A percentile compares a stretch with the other conserved stretches of the same genome.
These are phyloP conservation scores for Prillingera fragicola DNA, from an alignment of 1,284 basidiomycete species.

Conservation along the genomic window DNA sequence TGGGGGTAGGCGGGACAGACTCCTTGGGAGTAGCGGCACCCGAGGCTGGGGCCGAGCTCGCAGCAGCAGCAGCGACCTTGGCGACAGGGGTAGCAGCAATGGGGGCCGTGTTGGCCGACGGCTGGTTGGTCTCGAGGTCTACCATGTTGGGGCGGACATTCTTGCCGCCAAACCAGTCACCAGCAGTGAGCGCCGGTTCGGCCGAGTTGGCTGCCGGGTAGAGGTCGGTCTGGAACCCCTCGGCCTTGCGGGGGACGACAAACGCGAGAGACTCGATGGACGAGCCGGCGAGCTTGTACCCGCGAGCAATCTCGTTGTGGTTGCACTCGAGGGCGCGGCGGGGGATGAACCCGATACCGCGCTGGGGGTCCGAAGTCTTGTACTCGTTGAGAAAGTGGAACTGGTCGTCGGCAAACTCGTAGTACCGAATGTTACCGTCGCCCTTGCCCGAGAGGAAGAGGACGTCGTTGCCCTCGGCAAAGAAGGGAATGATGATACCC, in stretches of 20 bases:
- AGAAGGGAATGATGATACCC: conserved; percentile 98
- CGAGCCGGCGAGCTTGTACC: conserved; percentile 77
- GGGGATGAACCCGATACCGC: conserved; percentile 93
- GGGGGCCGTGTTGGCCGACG: conserved; percentile 45
- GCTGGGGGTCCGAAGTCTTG: conserved; percentile 77
- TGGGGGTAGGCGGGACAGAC: background rate
- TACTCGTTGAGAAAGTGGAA: conserved; percentile 76
- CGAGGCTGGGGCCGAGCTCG: background rate
- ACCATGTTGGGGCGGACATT: conserved; percentile 62
- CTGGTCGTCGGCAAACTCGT: conserved; percentile 85
- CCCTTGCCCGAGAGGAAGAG: conserved; percentile 75
- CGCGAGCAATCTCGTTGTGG: conserved; percentile 93
- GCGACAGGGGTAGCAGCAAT: conserved; percentile 34
- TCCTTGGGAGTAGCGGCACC: background rate
- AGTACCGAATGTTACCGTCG: conserved; percentile 92
- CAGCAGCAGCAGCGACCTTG: conserved; percentile 8
- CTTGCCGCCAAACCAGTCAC: conserved; percentile 83
- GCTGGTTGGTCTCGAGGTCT: conserved; percentile 50
- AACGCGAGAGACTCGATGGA: conserved; percentile 85
- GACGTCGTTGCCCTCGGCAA: conserved; percentile 83
- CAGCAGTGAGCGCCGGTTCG: conserved; percentile 71
- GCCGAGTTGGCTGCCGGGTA: conserved; percentile 82
- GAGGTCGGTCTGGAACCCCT: conserved; percentile 55
- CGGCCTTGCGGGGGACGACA: conserved; percentile 77
- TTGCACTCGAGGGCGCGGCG: conserved; percentile 78